Evolutionary conservation across 2,329 filamentous ascomycete species (phyloP).

Genomic region (Cercospora janseana): DNA sequence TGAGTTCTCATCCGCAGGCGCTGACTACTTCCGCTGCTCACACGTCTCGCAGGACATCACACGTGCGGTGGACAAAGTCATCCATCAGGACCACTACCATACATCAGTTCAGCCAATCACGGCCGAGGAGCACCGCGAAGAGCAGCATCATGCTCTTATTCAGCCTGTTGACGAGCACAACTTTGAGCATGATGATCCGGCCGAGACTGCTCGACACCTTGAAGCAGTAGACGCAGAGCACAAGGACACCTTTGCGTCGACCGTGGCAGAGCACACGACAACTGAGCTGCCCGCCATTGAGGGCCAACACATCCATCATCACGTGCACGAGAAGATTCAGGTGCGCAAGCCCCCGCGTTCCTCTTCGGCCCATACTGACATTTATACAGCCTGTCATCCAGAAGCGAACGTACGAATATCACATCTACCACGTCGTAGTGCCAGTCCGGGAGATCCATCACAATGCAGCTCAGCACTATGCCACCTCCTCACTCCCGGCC

Average conservation of each 20-base stretch:
- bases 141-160: constrained; percentile 61
- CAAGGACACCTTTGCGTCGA: constrained; percentile 48
- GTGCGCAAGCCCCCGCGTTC: not conserved
- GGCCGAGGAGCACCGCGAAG: constrained; percentile 57
- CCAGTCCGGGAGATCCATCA: constrained; percentile 71
- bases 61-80: constrained; percentile 55
- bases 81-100: constrained; percentile 72
- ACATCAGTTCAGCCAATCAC: constrained; percentile 65
- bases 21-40: not conserved
- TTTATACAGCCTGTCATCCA: constrained; percentile 52
- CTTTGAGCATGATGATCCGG: constrained; percentile 59
- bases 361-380: constrained; percentile 1
- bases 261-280: constrained; percentile 51
- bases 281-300: constrained; percentile 51
- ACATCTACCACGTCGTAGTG: constrained; percentile 66
- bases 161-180: constrained; percentile 58
- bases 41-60: constrained; percentile 13
- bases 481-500: constrained; percentile 60
- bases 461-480: constrained; percentile 63
- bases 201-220: constrained; percentile 48
- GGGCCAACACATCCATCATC: constrained; percentile 64
- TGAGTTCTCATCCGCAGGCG: not conserved
- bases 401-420: constrained; percentile 63
- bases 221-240: constrained; percentile 56
- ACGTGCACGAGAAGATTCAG: constrained; percentile 62